Percentiles rank a stretch among this genome's conserved stretches.
These are phyloP conservation scores for Cercospora canescens DNA, from an alignment of 2,329 filamentous ascomycete genomes.

Conservation along the genomic window DNA sequence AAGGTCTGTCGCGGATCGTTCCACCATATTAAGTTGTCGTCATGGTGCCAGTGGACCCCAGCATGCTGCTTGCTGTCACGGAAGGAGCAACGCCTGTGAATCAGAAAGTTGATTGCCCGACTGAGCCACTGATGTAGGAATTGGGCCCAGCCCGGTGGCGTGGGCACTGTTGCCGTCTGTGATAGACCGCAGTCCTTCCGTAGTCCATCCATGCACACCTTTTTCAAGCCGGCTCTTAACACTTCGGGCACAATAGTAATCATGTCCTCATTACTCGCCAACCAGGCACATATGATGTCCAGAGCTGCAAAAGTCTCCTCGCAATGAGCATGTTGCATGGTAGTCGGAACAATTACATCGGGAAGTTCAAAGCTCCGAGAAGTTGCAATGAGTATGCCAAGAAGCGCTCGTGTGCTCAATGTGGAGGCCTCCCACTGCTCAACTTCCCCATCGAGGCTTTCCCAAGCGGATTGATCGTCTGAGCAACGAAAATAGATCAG, in stretches of 20 bases:
- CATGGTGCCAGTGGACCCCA: constrained; percentile 10
- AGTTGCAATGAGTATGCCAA: neutral
- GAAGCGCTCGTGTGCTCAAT: neutral
- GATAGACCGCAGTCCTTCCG: neutral
- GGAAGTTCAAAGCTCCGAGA: constrained; percentile 11
- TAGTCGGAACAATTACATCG: neutral
- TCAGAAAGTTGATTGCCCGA: constrained; percentile 9
- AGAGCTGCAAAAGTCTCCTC: constrained; percentile 10
- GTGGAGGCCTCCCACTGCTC: neutral
- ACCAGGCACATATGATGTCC: neutral
- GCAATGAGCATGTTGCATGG: constrained; percentile 6
- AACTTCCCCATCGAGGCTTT: constrained; percentile 1
- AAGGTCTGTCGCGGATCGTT: neutral
- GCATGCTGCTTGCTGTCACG: neutral
- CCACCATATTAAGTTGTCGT: constrained; percentile 8
- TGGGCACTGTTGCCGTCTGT: constrained; percentile 1
- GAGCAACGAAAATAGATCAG: neutral
- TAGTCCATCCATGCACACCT: neutral
- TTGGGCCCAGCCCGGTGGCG: constrained; percentile 9
- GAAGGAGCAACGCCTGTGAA: constrained; percentile 4
- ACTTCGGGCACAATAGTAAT: neutral
- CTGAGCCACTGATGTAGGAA: constrained; percentile 13
- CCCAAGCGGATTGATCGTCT: constrained; percentile 9
- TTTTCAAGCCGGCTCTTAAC: neutral
- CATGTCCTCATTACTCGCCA: neutral